Conservation (phyloP, 2,329 filamentous ascomycete genomes). For the Pseudogymnoascus sp. region DNA sequence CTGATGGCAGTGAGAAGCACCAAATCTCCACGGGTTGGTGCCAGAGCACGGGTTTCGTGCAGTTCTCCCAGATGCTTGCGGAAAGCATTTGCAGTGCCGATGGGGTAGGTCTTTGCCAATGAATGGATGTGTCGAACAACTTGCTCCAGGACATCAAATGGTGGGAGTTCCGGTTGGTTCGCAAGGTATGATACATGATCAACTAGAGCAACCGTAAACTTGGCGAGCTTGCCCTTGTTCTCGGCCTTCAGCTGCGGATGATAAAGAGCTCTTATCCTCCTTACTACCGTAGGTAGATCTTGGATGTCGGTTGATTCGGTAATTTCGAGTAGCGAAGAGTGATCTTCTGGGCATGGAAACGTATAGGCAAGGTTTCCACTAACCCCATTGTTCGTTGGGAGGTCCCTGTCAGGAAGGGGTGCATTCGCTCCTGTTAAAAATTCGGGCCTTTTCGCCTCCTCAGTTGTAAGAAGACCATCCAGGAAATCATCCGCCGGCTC, state of each 20-base stretch:
- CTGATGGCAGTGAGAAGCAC: slow-evolving; percentile 76
- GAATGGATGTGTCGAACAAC: slow-evolving; percentile 89
- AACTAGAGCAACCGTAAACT: slow-evolving; percentile 60
- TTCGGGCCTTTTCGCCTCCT: slow-evolving; percentile 47
- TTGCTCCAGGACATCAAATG: slow-evolving; percentile 66
- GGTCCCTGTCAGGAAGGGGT: slow-evolving; percentile 37
- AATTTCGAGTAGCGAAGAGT: slow-evolving; percentile 63
- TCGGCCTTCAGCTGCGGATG: slow-evolving; percentile 77
- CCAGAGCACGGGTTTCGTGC: slow-evolving; percentile 40
- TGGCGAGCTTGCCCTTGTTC: slow-evolving; percentile 75
- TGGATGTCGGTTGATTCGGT: slow-evolving; percentile 53
- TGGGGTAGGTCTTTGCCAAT: slow-evolving; percentile 75
- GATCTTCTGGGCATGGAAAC: slow-evolving; percentile 74
- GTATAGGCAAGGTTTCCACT: slow-evolving; percentile 67
- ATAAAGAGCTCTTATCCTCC: slow-evolving; percentile 85
- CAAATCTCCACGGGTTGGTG: slow-evolving; percentile 62
- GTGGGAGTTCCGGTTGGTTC: slow-evolving; percentile 37
- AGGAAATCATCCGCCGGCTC: slow-evolving; percentile 64
- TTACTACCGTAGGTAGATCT: slow-evolving; percentile 70
- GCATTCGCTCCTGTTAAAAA: slow-evolving; percentile 42
- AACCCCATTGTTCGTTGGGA: slow-evolving; percentile 25
- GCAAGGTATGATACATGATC: slow-evolving; percentile 51
- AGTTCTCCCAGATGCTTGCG: slow-evolving; percentile 62
- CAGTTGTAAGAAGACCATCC: slow-evolving; percentile 56
- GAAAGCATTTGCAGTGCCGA: slow-evolving; percentile 71